Percentiles rank a stretch among this genome's conserved stretches.
phyloP scores from a whole-genome alignment of 495 filamentous ascomycete genomes.

The Aspergillus mulundensis region DNA sequence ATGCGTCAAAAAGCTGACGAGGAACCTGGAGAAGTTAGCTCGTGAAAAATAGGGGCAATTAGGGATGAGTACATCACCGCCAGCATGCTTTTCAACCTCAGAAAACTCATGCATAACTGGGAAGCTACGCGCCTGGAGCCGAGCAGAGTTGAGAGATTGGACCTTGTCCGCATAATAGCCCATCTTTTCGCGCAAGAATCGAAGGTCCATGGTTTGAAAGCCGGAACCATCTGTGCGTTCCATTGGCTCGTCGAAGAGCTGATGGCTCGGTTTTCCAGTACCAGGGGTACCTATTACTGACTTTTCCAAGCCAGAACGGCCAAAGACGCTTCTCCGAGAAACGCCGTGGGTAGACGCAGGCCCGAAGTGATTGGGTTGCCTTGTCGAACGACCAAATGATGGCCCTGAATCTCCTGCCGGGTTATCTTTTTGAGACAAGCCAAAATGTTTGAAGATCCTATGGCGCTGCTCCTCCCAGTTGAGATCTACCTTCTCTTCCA shows the following conservation, averaged over 20 bases:
- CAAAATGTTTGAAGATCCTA: constrained; percentile 93
- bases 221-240: constrained; percentile 45
- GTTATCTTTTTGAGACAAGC: constrained; percentile 65
- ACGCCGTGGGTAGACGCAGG: constrained; percentile 24
- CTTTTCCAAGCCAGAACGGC: constrained; percentile 64
- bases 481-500: constrained; percentile 90
- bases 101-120: constrained; percentile 70
- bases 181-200: constrained; percentile 76
- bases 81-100: constrained; percentile 61
- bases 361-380: constrained; percentile 37
- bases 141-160: constrained; percentile 65
- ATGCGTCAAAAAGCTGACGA: constrained; percentile 69
- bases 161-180: constrained; percentile 71
- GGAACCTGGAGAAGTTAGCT: constrained; percentile 44
- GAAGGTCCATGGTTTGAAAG: constrained; percentile 56
- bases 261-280: constrained; percentile 47
- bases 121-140: constrained; percentile 60
- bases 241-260: constrained; percentile 64
- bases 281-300: constrained; percentile 80
- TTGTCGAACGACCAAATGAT: constrained; percentile 56
- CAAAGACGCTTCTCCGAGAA: constrained; percentile 62
- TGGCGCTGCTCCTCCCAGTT: constrained; percentile 93
- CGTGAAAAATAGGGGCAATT: neutral
- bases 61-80: constrained; percentile 52
- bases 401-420: constrained; percentile 39